These are phyloP conservation scores for Cyphellophora attinorum DNA, from an alignment of 2,329 filamentous ascomycete genomes.

Conservation along the genomic window DNA sequence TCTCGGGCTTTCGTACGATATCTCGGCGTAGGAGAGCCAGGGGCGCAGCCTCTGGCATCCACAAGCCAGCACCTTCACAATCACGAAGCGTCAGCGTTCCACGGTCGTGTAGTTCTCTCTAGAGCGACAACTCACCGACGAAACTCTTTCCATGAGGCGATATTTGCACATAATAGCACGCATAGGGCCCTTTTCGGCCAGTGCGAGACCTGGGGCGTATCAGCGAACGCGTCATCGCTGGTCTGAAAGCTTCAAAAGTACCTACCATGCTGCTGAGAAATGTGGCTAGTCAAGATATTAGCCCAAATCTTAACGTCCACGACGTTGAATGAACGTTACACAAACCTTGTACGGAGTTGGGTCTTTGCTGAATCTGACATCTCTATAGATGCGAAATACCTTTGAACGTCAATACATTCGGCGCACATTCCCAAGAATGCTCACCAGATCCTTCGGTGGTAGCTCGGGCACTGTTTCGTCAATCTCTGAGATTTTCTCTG, in stretches of 20 bases:
- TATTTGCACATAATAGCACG: constrained; percentile 78
- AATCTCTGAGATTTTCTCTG: constrained; percentile 57
- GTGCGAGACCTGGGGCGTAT: constrained; percentile 60
- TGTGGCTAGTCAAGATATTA: constrained; percentile 47
- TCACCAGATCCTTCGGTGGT: constrained; percentile 69
- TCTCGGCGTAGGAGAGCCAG: constrained; percentile 59
- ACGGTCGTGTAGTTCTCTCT: too few relatives aligned
- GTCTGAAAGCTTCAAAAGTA: constrained; percentile 3
- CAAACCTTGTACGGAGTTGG: constrained; percentile 79
- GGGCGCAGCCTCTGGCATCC: constrained; percentile 62
- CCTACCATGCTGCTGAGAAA: constrained; percentile 71
- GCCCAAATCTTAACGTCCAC: too few relatives aligned
- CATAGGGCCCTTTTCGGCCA: constrained; percentile 77
- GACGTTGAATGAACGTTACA: too few relatives aligned
- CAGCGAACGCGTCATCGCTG: neutral
- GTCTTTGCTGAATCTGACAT: constrained; percentile 68
- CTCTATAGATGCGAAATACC: constrained; percentile 79
- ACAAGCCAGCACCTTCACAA: too few relatives aligned
- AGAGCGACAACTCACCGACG: constrained; percentile 48
- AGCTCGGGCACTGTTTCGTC: constrained; percentile 81
- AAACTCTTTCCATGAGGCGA: constrained; percentile 61
- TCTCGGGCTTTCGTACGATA: constrained; percentile 63
- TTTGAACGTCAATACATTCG: constrained; percentile 19
- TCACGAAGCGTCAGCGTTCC: too few relatives aligned
- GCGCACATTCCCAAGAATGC: constrained; percentile 13